Conservation (phyloP, 345 rosid genomes). For the Brassica juncea region DNA sequence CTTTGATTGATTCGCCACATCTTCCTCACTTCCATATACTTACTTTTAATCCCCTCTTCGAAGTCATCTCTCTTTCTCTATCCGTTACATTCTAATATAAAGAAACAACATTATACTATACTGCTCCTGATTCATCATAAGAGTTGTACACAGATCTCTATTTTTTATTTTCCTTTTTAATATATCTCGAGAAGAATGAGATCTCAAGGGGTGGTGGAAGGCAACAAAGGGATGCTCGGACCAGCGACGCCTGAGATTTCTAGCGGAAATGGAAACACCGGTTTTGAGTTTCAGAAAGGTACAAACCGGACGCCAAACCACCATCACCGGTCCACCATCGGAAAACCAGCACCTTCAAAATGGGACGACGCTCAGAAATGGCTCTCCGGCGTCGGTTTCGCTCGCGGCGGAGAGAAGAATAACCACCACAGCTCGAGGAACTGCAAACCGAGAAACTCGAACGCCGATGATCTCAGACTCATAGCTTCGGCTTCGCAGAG, state of each 20-base stretch:
- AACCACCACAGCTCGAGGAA: constrained; percentile 35
- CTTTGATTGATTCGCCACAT: constrained; percentile 38
- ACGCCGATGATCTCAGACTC: constrained; percentile 85
- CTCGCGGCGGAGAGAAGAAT: constrained; percentile 56
- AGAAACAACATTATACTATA: neutral
- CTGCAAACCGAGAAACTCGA: constrained; percentile 75
- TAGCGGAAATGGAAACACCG: neutral
- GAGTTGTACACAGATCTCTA: neutral
- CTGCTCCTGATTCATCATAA: neutral
- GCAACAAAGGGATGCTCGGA: constrained; percentile 32
- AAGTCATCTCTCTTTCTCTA: constrained; percentile 31
- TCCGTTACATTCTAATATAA: neutral
- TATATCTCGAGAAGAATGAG: constrained; percentile 39
- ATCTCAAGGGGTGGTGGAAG: constrained; percentile 43
- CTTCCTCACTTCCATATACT: constrained; percentile 17
- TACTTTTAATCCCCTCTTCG: constrained; percentile 10
- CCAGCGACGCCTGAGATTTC: constrained; percentile 47
- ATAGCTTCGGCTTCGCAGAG: constrained; percentile 79
- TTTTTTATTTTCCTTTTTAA: neutral
- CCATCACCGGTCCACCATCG: constrained; percentile 64
- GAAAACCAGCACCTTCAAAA: constrained; percentile 90
- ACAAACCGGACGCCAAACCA: constrained; percentile 56
- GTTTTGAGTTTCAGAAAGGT: constrained; percentile 78
- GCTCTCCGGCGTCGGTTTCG: constrained; percentile 68
- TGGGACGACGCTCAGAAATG: constrained; percentile 99